phyloP scores from a whole-genome alignment of 2,329 filamentous ascomycete genomes.

The Xylaria polymorpha region DNA sequence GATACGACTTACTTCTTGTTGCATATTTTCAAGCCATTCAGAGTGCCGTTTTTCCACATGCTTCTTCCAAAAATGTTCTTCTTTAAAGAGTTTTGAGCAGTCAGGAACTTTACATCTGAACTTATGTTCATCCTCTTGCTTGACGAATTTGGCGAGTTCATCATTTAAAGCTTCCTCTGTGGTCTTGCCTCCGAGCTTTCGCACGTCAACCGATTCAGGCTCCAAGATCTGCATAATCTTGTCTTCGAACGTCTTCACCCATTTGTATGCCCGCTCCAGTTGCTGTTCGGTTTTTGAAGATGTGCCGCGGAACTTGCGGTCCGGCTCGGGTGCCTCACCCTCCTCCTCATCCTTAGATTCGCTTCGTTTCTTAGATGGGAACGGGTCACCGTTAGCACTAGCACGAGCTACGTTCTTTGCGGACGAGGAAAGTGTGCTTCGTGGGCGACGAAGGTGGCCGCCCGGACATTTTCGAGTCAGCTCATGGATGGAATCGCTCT shows the following conservation, averaged over 20 bases:
- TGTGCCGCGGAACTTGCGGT: slow-evolving; percentile 78
- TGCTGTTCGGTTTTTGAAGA: slow-evolving; percentile 87
- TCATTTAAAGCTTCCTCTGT: slow-evolving; percentile 88
- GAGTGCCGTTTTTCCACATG: slow-evolving; percentile 95
- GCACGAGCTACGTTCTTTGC: slow-evolving; percentile 88
- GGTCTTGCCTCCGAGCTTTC: slow-evolving; percentile 89
- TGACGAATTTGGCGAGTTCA: slow-evolving; percentile 87
- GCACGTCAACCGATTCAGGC: slow-evolving; percentile 85
- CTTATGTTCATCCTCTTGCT: slow-evolving; percentile 97
- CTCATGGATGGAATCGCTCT: slow-evolving; percentile 97
- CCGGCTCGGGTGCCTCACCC: slow-evolving; percentile 70
- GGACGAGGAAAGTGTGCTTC: slow-evolving; percentile 83
- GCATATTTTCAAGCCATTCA: slow-evolving; percentile 85
- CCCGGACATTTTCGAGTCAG: slow-evolving; percentile 95
- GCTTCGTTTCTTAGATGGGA: slow-evolving; percentile 83
- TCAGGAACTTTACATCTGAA: slow-evolving; percentile 97
- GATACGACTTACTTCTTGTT: slow-evolving; percentile 77
- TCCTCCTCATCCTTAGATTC: slow-evolving; percentile 71
- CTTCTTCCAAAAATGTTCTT: slow-evolving; percentile 96
- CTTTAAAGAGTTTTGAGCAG: slow-evolving; percentile 97
- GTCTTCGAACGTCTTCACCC: slow-evolving; percentile 98
- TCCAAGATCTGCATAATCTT: slow-evolving; percentile 94
- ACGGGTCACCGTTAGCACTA: slow-evolving; percentile 83
- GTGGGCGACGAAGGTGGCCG: slow-evolving; percentile 92
- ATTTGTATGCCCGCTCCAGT: slow-evolving; percentile 94